Base-by-base conservation (phyloP, 2,329 filamentous ascomycete genomes). In the Fusarium hostae region DNA sequence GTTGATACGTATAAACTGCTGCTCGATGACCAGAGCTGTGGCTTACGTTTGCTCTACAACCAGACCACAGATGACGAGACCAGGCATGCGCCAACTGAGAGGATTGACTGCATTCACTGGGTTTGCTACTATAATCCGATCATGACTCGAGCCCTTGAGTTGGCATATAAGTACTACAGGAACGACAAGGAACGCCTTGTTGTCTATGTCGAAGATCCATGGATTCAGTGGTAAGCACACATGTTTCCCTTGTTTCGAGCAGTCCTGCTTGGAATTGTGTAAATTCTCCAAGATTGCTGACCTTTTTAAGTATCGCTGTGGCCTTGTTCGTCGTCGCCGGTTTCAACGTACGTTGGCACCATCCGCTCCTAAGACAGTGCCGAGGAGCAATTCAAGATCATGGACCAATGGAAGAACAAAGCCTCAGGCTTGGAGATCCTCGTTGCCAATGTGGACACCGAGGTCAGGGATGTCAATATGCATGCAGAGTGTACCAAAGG, bases 231-330 rank as follows among this genome's bases (percentile, higher is more conserved):
- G 41, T 24, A 47, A 30, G 54, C 28, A 13, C 8, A 15, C 16
- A 15, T n/a, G 3, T 6, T 13, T 28, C 12, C 0, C 18, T 13
- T 6, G 4, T 13, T 28, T 6, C 11, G 0, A 15, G 43, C 8
- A 28, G 5, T 1, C 26, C 0, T 45, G 18, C 11, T 28, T 1
- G 7, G 5, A 45, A 45, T 4, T 2, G 4, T 45, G 43, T 9
- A 24, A 15, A 15, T 34, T 2, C 15, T 16, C 12, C 15, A 9
- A 35, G 34, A 16, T 35, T 35, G 15, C 15, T 35, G 15, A 35
- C 34, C 34, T 16, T 35, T 35, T 16, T 9, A 35, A 35, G 34
- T 16, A 35, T 35, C 15, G 15, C 8, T 16, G 34, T 16, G 34
- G 34, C 34, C 10, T 35, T 57, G 12, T 57, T 45, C 22, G 8